Evolutionary conservation across 257 asterid species (phyloP).

Genomic region (Solanum acaule): DNA sequence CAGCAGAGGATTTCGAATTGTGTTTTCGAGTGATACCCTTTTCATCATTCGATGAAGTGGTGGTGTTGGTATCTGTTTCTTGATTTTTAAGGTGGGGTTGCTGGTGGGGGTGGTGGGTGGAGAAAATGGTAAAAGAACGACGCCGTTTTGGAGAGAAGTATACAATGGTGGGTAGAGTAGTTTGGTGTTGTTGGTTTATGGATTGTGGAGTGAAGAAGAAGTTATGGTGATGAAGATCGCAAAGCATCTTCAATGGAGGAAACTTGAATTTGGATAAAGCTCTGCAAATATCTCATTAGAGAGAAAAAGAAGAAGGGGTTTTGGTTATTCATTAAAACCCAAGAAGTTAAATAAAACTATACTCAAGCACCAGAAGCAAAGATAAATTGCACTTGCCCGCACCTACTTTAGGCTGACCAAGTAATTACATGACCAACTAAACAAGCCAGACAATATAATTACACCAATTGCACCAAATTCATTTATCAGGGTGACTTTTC

Average conservation of each 20-base stretch:
- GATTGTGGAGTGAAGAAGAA: constrained; percentile 1
- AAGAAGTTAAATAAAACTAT: background rate
- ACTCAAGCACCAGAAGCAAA: background rate
- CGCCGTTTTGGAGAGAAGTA: constrained; percentile 19
- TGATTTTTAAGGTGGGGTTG: constrained; percentile 13
- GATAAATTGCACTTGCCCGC: background rate
- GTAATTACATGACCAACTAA: too few relatives aligned
- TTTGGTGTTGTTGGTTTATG: constrained; percentile 1
- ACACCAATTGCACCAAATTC: too few relatives aligned
- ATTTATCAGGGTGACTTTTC: too few relatives aligned
- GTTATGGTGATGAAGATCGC: constrained; percentile 37
- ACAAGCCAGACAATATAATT: too few relatives aligned
- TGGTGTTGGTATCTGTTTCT: constrained; percentile 13
- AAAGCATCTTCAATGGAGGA: constrained; percentile 28
- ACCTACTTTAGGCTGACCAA: background rate
- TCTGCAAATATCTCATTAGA: background rate
- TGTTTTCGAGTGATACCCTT: constrained; percentile 41
- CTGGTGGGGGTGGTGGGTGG: constrained; percentile 21
- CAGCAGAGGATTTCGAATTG: constrained; percentile 61
- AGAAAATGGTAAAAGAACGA: constrained; percentile 11
- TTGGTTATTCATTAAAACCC: background rate
- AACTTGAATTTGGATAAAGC: constrained; percentile 15
- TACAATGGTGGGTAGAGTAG: constrained; percentile 16
- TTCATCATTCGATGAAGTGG: constrained; percentile 4
- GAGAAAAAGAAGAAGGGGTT: background rate